Base-by-base conservation (phyloP, 371 early-diverging fungal genomes). In the Rhizopus arrhizus region DNA sequence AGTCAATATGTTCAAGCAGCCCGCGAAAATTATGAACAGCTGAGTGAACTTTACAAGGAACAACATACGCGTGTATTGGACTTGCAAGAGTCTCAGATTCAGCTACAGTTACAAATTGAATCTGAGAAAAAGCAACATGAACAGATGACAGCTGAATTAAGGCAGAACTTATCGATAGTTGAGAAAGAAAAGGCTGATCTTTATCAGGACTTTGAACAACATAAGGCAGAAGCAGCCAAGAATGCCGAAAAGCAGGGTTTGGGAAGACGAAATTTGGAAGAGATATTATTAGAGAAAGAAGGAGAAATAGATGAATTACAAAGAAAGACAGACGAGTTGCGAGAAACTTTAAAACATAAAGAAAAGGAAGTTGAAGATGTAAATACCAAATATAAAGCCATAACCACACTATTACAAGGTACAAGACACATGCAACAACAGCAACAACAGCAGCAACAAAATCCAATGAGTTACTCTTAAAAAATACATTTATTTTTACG, bases 241-340 rank as follows among this genome's bases (percentile, higher is more conserved):
- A 43, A 43, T 9, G 56, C 65, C 0, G 59, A 51, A 35, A 56
- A 52, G 9, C 62, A 62, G 45, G 62, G 52, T 2, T n/a, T 51
- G 33, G 62, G 62, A 4, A 43, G 62, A 50, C 41, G 36, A 29
- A 62, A 56, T 35, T 35, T 62, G 5, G 62, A 62, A 12, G 42
- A 56, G 5, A 42, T 35, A 3, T 10, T 62, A 16, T 36, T 62
- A 6, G 12, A 13, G 4, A 56, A 51, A 8, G 57, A 56, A 13
- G 15, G 22, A 13, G 56, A 62, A 22, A 16, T 54, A 29, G 16
- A 13, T 3, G 43, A 43, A 2, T 5, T 45, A 3, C 45, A 16
- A n/a, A 48, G 31, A 7, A 36, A 33, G 12, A 3, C 53, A 11
- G 13, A 48, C 36, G 54, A 61, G 13, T 28, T 36, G 28, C 53